phyloP scores from a whole-genome alignment of 2,329 filamentous ascomycete genomes.

The Akanthomyces dipterigenus region DNA sequence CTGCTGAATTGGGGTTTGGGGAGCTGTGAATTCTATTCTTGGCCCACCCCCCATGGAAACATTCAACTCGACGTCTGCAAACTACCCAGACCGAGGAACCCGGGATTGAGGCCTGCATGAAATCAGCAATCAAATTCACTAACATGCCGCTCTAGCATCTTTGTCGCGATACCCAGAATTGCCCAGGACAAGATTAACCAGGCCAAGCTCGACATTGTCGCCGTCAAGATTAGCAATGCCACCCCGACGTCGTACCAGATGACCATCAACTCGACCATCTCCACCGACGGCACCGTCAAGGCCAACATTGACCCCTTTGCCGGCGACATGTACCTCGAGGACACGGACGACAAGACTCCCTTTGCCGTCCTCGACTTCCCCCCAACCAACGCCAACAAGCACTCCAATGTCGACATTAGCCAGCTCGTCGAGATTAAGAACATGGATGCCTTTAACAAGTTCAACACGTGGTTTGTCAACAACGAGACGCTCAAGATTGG shows the following conservation, averaged over 20 bases:
- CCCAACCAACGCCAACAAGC: constrained; percentile 39
- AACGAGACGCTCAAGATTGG: constrained; percentile 44
- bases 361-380: constrained; percentile 49
- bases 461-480: constrained; percentile 48
- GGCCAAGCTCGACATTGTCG: constrained; percentile 50
- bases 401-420: constrained; percentile 45
- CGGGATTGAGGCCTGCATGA: too few relatives aligned
- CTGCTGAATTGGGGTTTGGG: too few relatives aligned
- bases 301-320: constrained; percentile 45
- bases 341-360: constrained; percentile 37
- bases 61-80: too few relatives aligned
- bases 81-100: too few relatives aligned
- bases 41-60: too few relatives aligned
- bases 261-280: constrained; percentile 50
- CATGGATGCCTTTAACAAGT: constrained; percentile 42
- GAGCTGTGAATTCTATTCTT: not conserved
- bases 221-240: constrained; percentile 43
- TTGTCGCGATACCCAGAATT: constrained; percentile 50
- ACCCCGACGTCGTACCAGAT: constrained; percentile 39
- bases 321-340: constrained; percentile 49
- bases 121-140: not conserved
- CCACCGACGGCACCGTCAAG: constrained; percentile 43
- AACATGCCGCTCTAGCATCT: constrained; percentile 31
- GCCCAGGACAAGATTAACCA: constrained; percentile 50
- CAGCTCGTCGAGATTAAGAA: constrained; percentile 42